These are phyloP conservation scores for Penicillium italicum DNA, from an alignment of 2,329 filamentous ascomycete genomes.

Conservation along the genomic window DNA sequence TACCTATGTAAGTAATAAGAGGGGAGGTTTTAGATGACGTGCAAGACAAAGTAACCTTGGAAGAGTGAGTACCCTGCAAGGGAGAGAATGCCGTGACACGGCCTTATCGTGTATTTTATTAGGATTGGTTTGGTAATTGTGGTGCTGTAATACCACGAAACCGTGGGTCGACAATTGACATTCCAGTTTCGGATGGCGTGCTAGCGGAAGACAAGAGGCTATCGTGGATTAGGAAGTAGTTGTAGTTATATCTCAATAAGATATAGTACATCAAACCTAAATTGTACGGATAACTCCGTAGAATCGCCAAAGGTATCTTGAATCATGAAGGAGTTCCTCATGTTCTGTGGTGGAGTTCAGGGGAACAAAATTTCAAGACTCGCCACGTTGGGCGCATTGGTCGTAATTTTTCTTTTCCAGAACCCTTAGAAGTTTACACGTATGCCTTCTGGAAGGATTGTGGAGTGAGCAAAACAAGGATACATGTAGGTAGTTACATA, in stretches of 20 bases:
- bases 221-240: background rate
- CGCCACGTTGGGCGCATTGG: constrained; percentile 9
- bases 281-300: background rate
- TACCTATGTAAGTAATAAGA: background rate
- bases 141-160: constrained; percentile 6
- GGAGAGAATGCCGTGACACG: constrained; percentile 8
- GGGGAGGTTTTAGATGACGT: constrained; percentile 17
- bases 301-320: background rate
- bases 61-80: constrained; percentile 11
- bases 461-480: constrained; percentile 4
- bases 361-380: constrained; percentile 4
- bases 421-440: constrained; percentile 9
- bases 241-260: background rate
- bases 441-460: constrained; percentile 8
- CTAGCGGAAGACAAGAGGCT: constrained; percentile 12
- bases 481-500: background rate
- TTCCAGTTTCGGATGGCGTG: constrained; percentile 23
- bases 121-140: background rate
- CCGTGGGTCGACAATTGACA: constrained; percentile 22
- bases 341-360: constrained; percentile 7
- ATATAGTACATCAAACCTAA: background rate
- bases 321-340: background rate
- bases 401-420: background rate
- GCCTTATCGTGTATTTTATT: background rate
- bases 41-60: background rate